Percentiles rank a stretch among this genome's conserved stretches.
phyloP scores from a whole-genome alignment of 768 basidiomycete genomes.

The Mycena floridula region DNA sequence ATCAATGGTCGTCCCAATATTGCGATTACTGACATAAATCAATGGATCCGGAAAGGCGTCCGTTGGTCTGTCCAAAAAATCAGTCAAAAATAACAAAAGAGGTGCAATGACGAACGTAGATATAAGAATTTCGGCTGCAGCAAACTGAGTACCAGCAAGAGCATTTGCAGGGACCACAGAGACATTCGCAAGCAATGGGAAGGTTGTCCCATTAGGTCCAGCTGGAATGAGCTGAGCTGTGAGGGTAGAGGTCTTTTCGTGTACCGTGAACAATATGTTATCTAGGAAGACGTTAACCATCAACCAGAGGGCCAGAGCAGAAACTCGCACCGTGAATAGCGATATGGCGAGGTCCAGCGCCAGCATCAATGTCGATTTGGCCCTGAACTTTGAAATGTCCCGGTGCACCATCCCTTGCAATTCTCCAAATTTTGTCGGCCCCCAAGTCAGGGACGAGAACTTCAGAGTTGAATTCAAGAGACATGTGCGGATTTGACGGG shows the following conservation, averaged over 20 bases:
- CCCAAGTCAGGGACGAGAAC: constrained; percentile 65
- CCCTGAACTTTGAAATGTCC: constrained; percentile 52
- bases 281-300: constrained; percentile 21
- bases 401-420: constrained; percentile 35
- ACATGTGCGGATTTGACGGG: constrained; percentile 64
- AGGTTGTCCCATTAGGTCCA: constrained; percentile 41
- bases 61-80: too few species aligned
- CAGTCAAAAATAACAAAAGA: too few species aligned
- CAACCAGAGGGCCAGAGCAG: neutral
- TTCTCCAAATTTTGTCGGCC: constrained; percentile 63
- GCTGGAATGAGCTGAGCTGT: constrained; percentile 44
- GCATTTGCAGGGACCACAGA: constrained; percentile 35
- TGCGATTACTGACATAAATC: constrained; percentile 55
- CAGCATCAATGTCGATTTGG: constrained; percentile 49
- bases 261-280: constrained; percentile 42
- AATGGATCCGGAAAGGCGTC: constrained; percentile 36
- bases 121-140: constrained; percentile 50
- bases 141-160: constrained; percentile 35
- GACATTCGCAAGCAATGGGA: constrained; percentile 37
- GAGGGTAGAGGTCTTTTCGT: constrained; percentile 47
- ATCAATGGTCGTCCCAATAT: constrained; percentile 38
- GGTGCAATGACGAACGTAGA: too few species aligned
- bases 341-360: constrained; percentile 60
- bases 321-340: constrained; percentile 24
- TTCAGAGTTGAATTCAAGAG: constrained; percentile 46